Evolutionary conservation across 352 stramenopile genomes (phyloP).

Genomic region (Globisporangium acanthophoron): DNA sequence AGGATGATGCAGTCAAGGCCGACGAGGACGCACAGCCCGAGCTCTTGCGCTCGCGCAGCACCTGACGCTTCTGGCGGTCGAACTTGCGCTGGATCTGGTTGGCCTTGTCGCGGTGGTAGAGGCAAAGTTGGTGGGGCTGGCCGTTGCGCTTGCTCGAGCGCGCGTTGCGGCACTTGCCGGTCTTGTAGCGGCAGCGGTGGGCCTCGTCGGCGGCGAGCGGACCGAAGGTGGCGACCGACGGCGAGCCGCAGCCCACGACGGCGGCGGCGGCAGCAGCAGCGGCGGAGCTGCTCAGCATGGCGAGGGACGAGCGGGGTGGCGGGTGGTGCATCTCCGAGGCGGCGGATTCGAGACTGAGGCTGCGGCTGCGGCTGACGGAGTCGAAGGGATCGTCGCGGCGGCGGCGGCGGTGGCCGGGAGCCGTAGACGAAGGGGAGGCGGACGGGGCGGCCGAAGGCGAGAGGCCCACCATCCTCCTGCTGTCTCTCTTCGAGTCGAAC

Average conservation of each 20-base stretch:
- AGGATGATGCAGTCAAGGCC: constrained; percentile 7
- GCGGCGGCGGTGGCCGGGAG: neutral
- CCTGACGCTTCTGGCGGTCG: constrained; percentile 82
- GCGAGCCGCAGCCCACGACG: neutral
- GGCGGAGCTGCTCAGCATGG: constrained; percentile 5
- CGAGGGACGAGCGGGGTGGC: constrained; percentile 1
- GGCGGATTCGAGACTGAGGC: constrained; percentile 11
- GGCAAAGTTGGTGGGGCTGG: constrained; percentile 81
- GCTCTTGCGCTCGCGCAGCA: constrained; percentile 41
- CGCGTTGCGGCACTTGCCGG: constrained; percentile 79
- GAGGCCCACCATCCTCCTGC: neutral
- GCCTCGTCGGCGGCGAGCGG: constrained; percentile 9
- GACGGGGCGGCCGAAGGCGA: neutral
- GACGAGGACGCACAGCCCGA: constrained; percentile 1
- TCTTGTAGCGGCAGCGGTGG: constrained; percentile 78
- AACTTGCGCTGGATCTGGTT: constrained; percentile 90
- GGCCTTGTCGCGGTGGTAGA: constrained; percentile 86
- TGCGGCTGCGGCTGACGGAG: constrained; percentile 1
- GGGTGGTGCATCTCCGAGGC: constrained; percentile 11
- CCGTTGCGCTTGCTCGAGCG: constrained; percentile 84
- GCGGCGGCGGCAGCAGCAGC: neutral
- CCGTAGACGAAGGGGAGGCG: neutral
- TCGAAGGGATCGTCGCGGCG: neutral
- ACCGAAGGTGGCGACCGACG: neutral
- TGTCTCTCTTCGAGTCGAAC: neutral